phyloP scores from a whole-genome alignment of 306 rosid genomes.

The Cucumis melo region DNA sequence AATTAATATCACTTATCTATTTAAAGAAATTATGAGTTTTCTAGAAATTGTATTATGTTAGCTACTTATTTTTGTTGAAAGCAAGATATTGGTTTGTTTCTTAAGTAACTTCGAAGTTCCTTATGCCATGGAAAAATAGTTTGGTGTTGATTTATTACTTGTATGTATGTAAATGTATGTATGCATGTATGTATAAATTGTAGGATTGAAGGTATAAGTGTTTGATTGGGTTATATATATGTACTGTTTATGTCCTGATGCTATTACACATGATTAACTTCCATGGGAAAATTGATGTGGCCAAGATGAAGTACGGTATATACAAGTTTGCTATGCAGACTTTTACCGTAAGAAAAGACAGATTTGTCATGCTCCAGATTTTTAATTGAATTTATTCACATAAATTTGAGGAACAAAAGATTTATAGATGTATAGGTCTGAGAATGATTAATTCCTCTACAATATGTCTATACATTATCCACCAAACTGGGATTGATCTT shows the following conservation, averaged over 20 bases:
- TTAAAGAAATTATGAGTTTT: not conserved
- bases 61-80: not conserved
- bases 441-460: not conserved
- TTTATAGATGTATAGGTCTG: not conserved
- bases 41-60: not conserved
- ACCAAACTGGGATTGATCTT: not conserved
- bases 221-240: not conserved
- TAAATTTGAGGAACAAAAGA: not conserved
- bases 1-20: not conserved
- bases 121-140: not conserved
- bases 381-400: not conserved
- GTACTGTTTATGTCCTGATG: not conserved
- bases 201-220: not conserved
- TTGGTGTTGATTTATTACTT: no score
- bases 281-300: not conserved
- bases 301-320: not conserved
- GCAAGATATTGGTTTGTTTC: not conserved
- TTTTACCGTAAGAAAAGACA: no score
- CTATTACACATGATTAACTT: not conserved
- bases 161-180: no score
- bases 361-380: no score
- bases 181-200: not conserved
- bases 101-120: not conserved
- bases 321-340: no score
- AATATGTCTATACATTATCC: not conserved